Conservation (phyloP, 192 early-diverging fungal species). For the Coemansia sp. region DNA sequence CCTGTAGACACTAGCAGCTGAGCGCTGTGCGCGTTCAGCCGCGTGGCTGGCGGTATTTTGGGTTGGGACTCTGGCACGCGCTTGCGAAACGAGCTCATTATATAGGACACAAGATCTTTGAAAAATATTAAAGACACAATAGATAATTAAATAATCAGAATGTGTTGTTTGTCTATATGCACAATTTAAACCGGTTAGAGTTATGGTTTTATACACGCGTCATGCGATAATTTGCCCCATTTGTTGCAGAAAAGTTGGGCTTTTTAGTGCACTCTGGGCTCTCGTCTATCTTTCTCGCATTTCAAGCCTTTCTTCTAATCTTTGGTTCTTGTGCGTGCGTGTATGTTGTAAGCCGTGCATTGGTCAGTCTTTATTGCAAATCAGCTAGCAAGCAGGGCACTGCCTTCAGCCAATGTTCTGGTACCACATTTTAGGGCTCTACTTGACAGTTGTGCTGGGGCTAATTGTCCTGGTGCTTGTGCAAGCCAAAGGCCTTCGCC, state of each 20-base stretch:
- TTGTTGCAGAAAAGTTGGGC: neutral
- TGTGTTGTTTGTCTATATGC: neutral
- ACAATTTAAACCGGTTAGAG: neutral
- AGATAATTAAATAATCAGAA: neutral
- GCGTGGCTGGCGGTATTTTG: constrained; percentile 70
- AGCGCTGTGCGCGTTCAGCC: constrained; percentile 74
- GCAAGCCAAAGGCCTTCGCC: constrained; percentile 24
- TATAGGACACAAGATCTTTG: neutral
- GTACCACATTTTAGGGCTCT: constrained; percentile 49
- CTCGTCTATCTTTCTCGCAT: neutral
- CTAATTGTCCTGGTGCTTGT: constrained; percentile 35
- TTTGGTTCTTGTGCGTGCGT: neutral
- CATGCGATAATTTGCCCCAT: neutral
- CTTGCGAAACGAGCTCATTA: constrained; percentile 56
- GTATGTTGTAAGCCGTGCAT: neutral
- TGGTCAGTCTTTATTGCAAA: constrained; percentile 4
- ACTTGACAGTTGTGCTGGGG: constrained; percentile 38
- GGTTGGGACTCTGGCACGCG: constrained; percentile 57
- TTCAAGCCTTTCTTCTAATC: neutral
- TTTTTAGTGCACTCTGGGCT: neutral
- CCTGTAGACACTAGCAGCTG: constrained; percentile 80
- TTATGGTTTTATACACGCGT: neutral
- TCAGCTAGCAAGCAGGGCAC: neutral
- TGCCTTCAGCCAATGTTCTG: constrained; percentile 21
- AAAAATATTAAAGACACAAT: constrained; percentile 1